A percentile compares a stretch with the other conserved stretches of the same genome.
Conservation (phyloP, 495 filamentous ascomycete genomes). For the Talaromyces ruber region DNA sequence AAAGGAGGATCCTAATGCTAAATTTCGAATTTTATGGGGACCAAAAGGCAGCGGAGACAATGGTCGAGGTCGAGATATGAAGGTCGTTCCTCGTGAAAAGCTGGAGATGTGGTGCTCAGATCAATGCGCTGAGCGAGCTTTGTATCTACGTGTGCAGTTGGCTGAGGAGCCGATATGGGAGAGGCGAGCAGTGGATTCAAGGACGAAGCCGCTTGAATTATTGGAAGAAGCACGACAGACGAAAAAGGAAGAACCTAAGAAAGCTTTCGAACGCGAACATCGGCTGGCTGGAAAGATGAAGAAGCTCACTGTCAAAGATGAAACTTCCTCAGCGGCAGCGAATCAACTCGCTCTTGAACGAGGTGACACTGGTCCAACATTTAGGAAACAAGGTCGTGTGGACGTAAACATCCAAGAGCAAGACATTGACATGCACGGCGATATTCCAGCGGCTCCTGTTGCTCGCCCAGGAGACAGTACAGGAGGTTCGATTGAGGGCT, state of each 20-base stretch:
- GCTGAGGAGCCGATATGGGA: slow-evolving; percentile 70
- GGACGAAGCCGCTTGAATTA: slow-evolving; percentile 35
- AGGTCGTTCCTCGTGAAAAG: slow-evolving; percentile 54
- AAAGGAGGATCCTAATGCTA: slow-evolving; percentile 32
- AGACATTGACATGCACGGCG: slow-evolving; percentile 8
- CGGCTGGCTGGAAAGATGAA: neutral
- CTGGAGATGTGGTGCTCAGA: slow-evolving; percentile 85
- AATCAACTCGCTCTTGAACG: slow-evolving; percentile 39
- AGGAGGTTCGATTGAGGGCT: slow-evolving; percentile 39
- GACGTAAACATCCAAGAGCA: slow-evolving; percentile 35
- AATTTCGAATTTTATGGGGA: slow-evolving; percentile 41
- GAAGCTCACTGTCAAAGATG: neutral
- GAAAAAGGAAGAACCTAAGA: slow-evolving; percentile 9
- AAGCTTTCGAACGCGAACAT: neutral
- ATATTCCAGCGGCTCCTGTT: slow-evolving; percentile 16
- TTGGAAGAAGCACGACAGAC: slow-evolving; percentile 38
- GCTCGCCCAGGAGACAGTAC: slow-evolving; percentile 26
- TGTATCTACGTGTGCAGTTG: slow-evolving; percentile 83
- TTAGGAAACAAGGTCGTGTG: slow-evolving; percentile 22
- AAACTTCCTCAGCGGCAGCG: neutral
- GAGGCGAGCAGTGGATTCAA: slow-evolving; percentile 39
- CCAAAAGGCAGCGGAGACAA: slow-evolving; percentile 42
- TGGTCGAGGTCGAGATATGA: slow-evolving; percentile 40
- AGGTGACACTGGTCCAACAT: slow-evolving; percentile 26
- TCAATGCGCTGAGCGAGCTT: slow-evolving; percentile 64